Evolutionary conservation across 2,329 filamentous ascomycete species (phyloP), one percentile per base, ranked within the genome.

Genomic region (Beauveria varroae): DNA sequence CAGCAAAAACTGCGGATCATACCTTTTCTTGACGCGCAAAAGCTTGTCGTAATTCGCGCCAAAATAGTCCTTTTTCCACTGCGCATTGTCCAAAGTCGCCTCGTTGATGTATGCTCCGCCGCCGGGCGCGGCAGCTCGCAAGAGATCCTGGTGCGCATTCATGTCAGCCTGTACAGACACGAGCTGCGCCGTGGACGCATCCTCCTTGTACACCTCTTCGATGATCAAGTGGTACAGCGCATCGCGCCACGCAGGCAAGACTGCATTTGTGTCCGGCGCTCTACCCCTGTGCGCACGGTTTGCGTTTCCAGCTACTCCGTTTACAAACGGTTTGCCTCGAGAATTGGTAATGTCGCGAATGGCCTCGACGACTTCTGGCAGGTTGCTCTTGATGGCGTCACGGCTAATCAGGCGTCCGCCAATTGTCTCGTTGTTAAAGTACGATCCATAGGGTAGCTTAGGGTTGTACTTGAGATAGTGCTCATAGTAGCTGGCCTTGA

Each of bases 61-160:
- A 64, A 76, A 83, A 66, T 81, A 82, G 2, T 66, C 68, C 12
- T 73, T 37, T 67, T 80, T 71, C 67, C 73, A 82, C 44, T 76
- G 64, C 0, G 71, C 71, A 66, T 80, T 72, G 40, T 70, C 69
- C 54, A 78, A 78, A 67, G 81, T 75, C 2, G 76, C 80, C 70
- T 85, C 81, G 65, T 81, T 83, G 73, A 80, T 72, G 67, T 82
- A 81, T 1, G 75, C 70, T 2, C 76, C 78, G 9, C 73, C 71
- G 0, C 72, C 73, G 0, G 78, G 76, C 0, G 78, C 77, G 6
- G 76, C 69, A 2, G 65, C 69, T 63, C 74, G 70, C 16, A 77
- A 65, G 10, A 44, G 40, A 2, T 55, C 24, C 53, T 55, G 53
- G 40, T 55, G 53, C 18, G 40, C 53, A 22, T 44, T 55, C 53